Evolutionary conservation across 2,329 filamentous ascomycete species (phyloP), one percentile per base, ranked within the genome.

Genomic region (Colletotrichum orchidophilum): DNA sequence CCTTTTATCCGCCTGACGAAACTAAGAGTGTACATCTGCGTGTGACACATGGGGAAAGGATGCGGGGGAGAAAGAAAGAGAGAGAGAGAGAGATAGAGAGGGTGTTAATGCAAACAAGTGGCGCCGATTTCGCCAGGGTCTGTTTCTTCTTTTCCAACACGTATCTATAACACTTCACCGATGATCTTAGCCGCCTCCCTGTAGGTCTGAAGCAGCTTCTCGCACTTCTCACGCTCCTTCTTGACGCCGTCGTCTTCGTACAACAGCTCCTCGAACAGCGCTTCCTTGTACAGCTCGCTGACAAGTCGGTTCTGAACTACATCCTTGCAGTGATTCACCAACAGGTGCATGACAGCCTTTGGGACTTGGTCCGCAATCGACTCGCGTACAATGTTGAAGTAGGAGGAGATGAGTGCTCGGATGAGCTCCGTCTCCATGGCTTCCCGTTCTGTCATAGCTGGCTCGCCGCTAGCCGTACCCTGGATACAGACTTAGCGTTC

Each of bases 331-430:
- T 98, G 94, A 83, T 99, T 99, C 79, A 99, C 96, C 39, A 99
- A 89, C 57, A 99, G 90, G 81, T 99, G 96, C 96, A 99, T 99
- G 76, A 99, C 93, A 5, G 96, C 96, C 85, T 99, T 99, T 75
- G 96, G 96, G 12, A 99, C 96, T 83, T 98, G 96, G 80, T 99
- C 96, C 54, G 96, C 96, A 77, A 98, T 97, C n/a, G 94, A 96
- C 83, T 99, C 96, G 73, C 96, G 94, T 57, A 99, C 96, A 78
- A 99, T 99, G 81, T 97, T 97, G 87, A 99, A 99, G 86, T 99
- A 99, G 1, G 95, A 98, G 35, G 94, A 97, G 81, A 99, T 99
- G 67, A 99, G 90, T 57, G 95, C 94, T 57, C 96, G 93, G 80
- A 99, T 99, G 50, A 99, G 91, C 83, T 99, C 96, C 11, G 96